Conservation (phyloP, 768 basidiomycete genomes). For the Phlegmacium glaucopus region DNA sequence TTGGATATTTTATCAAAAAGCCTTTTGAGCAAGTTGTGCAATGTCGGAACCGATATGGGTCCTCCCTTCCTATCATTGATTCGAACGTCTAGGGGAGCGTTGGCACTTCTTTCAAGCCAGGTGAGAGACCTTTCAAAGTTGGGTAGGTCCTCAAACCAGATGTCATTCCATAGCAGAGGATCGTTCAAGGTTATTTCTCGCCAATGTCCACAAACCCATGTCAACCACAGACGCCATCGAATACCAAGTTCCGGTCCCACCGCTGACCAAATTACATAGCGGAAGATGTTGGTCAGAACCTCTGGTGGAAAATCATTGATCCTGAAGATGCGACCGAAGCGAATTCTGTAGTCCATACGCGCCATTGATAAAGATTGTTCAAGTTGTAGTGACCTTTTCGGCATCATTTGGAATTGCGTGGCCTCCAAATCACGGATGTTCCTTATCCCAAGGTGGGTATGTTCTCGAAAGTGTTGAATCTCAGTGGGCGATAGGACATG, state of each 20-base stretch:
- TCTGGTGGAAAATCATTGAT: constrained; percentile 64
- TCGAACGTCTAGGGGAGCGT: constrained; percentile 54
- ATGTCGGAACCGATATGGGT: constrained; percentile 38
- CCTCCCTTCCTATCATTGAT: constrained; percentile 41
- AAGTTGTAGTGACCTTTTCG: neutral
- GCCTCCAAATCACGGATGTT: constrained; percentile 17
- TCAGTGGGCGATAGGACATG: constrained; percentile 10
- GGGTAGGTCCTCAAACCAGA: constrained; percentile 57
- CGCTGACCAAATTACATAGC: constrained; percentile 53
- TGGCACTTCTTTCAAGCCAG: constrained; percentile 57
- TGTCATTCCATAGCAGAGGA: constrained; percentile 56
- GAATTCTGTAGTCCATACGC: constrained; percentile 27
- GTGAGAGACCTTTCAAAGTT: constrained; percentile 48
- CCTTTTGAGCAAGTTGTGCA: constrained; percentile 46
- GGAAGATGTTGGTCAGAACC: constrained; percentile 64
- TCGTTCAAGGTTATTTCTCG: constrained; percentile 45
- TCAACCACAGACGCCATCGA: constrained; percentile 43
- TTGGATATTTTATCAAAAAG: constrained; percentile 52
- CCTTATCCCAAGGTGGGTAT: constrained; percentile 10
- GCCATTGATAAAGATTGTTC: constrained; percentile 27
- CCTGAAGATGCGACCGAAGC: constrained; percentile 42
- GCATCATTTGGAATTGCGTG: neutral
- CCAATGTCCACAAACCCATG: constrained; percentile 60
- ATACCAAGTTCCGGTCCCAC: constrained; percentile 31
- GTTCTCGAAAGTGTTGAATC: constrained; percentile 1